A percentile compares a stretch with the other conserved stretches of the same genome.
Evolutionary conservation across 352 stramenopile genomes (phyloP).

Genomic region (Globisporangium cederbergense): DNA sequence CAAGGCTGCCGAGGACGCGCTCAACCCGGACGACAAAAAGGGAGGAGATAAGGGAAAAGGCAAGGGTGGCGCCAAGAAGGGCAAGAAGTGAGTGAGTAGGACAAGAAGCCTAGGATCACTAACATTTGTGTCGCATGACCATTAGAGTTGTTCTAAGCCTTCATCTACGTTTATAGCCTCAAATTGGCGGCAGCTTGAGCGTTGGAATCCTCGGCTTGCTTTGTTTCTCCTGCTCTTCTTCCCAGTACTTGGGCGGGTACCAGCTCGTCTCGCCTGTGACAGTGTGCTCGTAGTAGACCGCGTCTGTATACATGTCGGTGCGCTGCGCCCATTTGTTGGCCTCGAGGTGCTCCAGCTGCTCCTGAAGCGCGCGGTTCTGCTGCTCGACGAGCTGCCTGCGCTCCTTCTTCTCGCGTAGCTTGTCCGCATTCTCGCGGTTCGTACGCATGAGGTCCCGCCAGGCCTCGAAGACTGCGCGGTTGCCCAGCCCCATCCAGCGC

Average conservation of each 20-base stretch:
- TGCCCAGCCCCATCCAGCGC: constrained; percentile 50
- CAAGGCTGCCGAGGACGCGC: constrained; percentile 51
- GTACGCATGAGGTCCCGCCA: constrained; percentile 51
- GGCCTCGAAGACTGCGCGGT: constrained; percentile 50
- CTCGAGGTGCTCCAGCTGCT: constrained; percentile 43
- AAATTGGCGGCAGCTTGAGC: constrained; percentile 26
- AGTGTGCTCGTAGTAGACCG: constrained; percentile 59
- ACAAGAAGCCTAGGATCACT: not conserved
- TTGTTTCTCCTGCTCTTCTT: constrained; percentile 36
- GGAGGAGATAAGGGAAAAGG: constrained; percentile 68
- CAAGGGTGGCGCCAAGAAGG: constrained; percentile 56
- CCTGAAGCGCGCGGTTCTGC: constrained; percentile 48
- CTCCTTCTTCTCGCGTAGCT: constrained; percentile 27
- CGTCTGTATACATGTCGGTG: constrained; percentile 65
- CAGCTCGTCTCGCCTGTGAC: constrained; percentile 45
- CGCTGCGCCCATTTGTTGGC: constrained; percentile 47
- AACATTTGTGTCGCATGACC: not conserved
- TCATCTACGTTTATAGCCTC: not conserved
- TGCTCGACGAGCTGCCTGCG: constrained; percentile 41
- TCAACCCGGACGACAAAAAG: constrained; percentile 68
- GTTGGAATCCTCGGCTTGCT: constrained; percentile 14
- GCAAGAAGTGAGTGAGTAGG: constrained; percentile 45
- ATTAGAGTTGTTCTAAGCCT: not conserved
- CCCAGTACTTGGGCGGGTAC: constrained; percentile 50
- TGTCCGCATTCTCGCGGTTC: constrained; percentile 29